phyloP scores from a whole-genome alignment of 768 basidiomycete genomes.

The Cyathus striatus region DNA sequence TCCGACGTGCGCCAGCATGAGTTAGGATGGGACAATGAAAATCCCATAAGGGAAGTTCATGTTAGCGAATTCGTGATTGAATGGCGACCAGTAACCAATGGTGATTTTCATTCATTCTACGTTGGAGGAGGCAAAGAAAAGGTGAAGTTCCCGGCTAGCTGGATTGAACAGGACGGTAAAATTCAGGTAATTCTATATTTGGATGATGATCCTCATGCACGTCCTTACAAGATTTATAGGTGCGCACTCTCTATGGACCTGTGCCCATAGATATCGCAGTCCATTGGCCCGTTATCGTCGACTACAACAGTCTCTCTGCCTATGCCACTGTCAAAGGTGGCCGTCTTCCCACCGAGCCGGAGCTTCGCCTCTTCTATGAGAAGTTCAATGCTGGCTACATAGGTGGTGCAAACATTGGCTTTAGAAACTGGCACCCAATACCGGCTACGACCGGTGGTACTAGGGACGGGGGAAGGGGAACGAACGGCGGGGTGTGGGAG shows the following conservation, averaged over 20 bases:
- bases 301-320: conserved; percentile 70
- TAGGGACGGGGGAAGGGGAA: conserved; percentile 49
- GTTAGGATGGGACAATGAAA: conserved; percentile 96
- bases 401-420: conserved; percentile 78
- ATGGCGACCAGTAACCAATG: conserved; percentile 85
- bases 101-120: conserved; percentile 75
- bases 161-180: conserved; percentile 53
- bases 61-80: conserved; percentile 74
- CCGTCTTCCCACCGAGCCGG: conserved; percentile 85
- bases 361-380: conserved; percentile 76
- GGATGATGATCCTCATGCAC: not conserved
- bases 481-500: conserved; percentile 97
- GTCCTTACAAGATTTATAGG: conserved; percentile 26
- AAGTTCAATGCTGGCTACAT: conserved; percentile 70
- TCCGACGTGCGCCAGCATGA: conserved; percentile 49
- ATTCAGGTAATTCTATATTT: conserved; percentile 32
- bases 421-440: conserved; percentile 90
- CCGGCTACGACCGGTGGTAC: conserved; percentile 77
- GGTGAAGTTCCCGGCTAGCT: conserved; percentile 63
- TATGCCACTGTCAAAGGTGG: conserved; percentile 90
- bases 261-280: conserved; percentile 70
- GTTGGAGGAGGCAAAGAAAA: conserved; percentile 33
- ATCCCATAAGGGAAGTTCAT: conserved; percentile 55
- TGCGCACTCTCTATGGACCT: conserved; percentile 86
- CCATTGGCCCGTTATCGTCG: conserved; percentile 83